Conservation (phyloP, 345 rosid genomes). For the Trapa incisa region DNA sequence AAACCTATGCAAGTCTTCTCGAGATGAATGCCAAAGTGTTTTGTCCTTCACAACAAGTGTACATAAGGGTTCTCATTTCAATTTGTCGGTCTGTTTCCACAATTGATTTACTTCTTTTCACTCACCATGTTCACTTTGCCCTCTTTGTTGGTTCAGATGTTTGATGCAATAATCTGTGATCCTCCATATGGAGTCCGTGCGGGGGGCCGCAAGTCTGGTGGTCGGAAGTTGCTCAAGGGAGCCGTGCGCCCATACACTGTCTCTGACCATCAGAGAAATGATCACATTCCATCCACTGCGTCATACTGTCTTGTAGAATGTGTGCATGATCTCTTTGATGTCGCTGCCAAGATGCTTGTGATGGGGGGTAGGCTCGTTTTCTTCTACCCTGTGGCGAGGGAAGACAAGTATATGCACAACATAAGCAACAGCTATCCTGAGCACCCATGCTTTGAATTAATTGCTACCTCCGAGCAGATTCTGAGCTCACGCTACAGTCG, state of each 20-base stretch:
- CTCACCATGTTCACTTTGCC: not conserved
- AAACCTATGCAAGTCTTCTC: no score
- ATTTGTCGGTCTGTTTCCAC: no score
- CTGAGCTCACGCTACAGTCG: conserved; percentile 75
- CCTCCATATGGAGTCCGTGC: conserved; percentile 98
- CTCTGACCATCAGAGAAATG: conserved; percentile 86
- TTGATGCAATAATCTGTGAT: conserved; percentile 84
- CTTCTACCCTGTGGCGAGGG: conserved; percentile 73
- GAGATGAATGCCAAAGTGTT: not conserved
- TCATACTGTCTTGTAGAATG: conserved; percentile 80
- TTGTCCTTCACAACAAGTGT: not conserved
- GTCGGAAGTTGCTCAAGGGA: conserved; percentile 80
- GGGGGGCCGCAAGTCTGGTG: conserved; percentile 94
- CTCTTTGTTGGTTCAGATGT: conserved; percentile 27
- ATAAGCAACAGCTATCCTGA: conserved; percentile 45
- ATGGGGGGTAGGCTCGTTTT: conserved; percentile 85
- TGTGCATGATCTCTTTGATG: conserved; percentile 77
- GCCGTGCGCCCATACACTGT: conserved; percentile 69
- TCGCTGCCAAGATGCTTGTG: conserved; percentile 79
- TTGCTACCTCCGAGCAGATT: conserved; percentile 80
- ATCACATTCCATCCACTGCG: conserved; percentile 88
- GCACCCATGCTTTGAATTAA: conserved; percentile 68
- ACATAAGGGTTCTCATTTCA: not conserved
- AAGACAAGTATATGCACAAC: conserved; percentile 31
- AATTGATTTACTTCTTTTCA: no score